Conservation (phyloP, 164 flowering plant genomes). For the Annona squamosa region DNA sequence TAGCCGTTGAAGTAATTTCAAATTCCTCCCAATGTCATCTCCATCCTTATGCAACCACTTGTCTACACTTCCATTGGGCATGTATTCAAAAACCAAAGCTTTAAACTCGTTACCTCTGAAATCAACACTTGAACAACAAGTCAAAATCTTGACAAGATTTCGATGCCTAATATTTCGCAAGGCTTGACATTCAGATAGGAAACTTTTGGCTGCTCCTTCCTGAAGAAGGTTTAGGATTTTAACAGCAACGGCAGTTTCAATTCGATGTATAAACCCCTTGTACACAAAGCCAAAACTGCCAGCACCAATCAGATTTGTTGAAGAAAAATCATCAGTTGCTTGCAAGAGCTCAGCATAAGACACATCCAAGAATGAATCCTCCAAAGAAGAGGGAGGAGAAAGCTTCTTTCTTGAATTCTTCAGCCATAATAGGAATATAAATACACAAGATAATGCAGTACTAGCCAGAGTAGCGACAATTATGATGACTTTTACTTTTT, state of each 20-base stretch:
- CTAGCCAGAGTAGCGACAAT: neutral
- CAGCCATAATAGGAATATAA: neutral
- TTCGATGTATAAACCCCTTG: neutral
- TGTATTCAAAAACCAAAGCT: slow-evolving; percentile 19
- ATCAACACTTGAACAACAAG: neutral
- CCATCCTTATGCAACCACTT: slow-evolving; percentile 13
- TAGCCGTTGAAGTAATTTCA: slow-evolving; percentile 21
- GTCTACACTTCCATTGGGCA: slow-evolving; percentile 30
- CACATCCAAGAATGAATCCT: neutral
- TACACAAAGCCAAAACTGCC: slow-evolving; percentile 1
- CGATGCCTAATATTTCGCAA: slow-evolving; percentile 2
- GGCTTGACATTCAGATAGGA: neutral
- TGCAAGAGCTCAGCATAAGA: neutral
- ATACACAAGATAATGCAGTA: neutral
- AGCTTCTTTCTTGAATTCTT: neutral
- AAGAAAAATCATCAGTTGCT: neutral
- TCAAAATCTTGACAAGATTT: neutral
- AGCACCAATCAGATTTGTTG: neutral
- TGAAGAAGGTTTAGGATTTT: neutral
- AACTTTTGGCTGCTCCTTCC: neutral
- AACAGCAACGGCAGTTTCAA: neutral
- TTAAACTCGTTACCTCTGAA: slow-evolving; percentile 9
- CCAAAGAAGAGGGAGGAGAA: neutral
- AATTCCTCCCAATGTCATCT: neutral
- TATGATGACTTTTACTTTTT: neutral